These are phyloP conservation scores for Phytopythium boreale DNA, from an alignment of 352 stramenopile species.

Conservation along the genomic window DNA sequence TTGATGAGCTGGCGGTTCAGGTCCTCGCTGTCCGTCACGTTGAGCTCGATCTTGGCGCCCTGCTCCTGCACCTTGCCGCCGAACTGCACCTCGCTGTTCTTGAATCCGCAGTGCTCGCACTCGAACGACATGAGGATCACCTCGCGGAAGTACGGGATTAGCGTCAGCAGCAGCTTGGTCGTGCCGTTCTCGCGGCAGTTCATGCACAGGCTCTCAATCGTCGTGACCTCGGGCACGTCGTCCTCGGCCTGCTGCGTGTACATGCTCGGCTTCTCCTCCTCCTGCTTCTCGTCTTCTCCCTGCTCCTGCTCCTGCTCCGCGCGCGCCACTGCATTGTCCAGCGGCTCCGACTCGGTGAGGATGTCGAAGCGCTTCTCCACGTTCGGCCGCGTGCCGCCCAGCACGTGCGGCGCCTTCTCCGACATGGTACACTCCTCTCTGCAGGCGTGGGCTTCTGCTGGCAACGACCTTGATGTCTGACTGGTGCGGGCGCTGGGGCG, in stretches of 20 bases:
- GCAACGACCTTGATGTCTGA: not conserved
- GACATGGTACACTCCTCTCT: constrained; percentile 38
- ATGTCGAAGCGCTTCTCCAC: constrained; percentile 54
- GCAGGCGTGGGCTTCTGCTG: constrained; percentile 5
- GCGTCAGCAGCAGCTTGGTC: constrained; percentile 89
- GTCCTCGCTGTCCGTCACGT: constrained; percentile 47
- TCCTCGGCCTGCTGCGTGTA: constrained; percentile 44
- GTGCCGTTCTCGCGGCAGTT: constrained; percentile 84
- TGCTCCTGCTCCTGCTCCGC: not conserved
- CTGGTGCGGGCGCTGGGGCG: not conserved
- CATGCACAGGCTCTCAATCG: constrained; percentile 87
- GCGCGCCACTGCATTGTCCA: constrained; percentile 11
- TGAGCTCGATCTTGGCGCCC: constrained; percentile 54
- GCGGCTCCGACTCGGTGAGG: constrained; percentile 16
- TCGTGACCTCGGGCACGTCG: constrained; percentile 56
- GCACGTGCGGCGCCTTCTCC: constrained; percentile 51
- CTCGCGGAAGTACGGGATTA: constrained; percentile 94
- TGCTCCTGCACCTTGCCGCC: constrained; percentile 68
- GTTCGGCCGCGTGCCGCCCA: constrained; percentile 58
- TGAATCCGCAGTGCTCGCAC: constrained; percentile 87
- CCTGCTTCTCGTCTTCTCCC: constrained; percentile 8
- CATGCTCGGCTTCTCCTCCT: constrained; percentile 25
- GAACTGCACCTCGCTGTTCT: constrained; percentile 75
- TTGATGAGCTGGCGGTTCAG: constrained; percentile 91
- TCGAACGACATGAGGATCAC: constrained; percentile 93